A percentile compares a stretch with the other conserved stretches of the same genome.
Evolutionary conservation across 1,284 basidiomycete species (phyloP).

Genomic region (Ganoderma boninense): DNA sequence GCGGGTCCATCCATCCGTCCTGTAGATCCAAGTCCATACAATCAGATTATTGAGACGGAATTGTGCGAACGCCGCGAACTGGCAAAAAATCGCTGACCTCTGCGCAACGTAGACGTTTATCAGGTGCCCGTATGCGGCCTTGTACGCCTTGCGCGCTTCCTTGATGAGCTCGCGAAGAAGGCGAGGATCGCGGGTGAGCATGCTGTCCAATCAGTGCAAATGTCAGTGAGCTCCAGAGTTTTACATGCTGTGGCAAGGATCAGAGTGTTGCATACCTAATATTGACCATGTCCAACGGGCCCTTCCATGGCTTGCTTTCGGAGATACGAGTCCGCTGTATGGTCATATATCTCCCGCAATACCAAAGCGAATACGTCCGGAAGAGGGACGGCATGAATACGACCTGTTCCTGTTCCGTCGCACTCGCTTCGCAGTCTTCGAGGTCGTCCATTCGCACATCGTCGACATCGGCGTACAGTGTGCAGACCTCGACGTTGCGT

Average conservation of each 20-base stretch:
- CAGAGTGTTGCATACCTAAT: constrained; percentile 30
- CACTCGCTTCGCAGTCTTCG: constrained; percentile 33
- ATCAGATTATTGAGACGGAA: too few species aligned
- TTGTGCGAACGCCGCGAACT: not conserved
- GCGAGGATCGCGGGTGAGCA: constrained; percentile 31
- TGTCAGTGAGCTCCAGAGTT: not conserved
- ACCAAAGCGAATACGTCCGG: constrained; percentile 57
- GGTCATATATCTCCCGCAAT: constrained; percentile 55
- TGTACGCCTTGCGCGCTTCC: constrained; percentile 40
- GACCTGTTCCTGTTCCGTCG: constrained; percentile 45
- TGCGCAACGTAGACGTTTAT: constrained; percentile 29
- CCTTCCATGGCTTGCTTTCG: constrained; percentile 33
- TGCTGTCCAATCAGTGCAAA: constrained; percentile 16
- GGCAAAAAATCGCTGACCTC: constrained; percentile 13
- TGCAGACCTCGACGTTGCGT: constrained; percentile 24
- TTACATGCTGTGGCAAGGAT: not conserved
- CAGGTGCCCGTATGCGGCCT: constrained; percentile 30
- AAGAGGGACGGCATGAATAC: constrained; percentile 57
- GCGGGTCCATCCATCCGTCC: constrained; percentile 26
- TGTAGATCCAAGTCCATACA: not conserved
- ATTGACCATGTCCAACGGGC: constrained; percentile 30
- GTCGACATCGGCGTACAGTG: constrained; percentile 12
- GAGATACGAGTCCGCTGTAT: constrained; percentile 48
- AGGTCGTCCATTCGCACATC: constrained; percentile 13
- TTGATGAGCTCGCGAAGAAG: constrained; percentile 38